Conservation (phyloP, 495 filamentous ascomycete species). For the Penicillium egyptiacum region DNA sequence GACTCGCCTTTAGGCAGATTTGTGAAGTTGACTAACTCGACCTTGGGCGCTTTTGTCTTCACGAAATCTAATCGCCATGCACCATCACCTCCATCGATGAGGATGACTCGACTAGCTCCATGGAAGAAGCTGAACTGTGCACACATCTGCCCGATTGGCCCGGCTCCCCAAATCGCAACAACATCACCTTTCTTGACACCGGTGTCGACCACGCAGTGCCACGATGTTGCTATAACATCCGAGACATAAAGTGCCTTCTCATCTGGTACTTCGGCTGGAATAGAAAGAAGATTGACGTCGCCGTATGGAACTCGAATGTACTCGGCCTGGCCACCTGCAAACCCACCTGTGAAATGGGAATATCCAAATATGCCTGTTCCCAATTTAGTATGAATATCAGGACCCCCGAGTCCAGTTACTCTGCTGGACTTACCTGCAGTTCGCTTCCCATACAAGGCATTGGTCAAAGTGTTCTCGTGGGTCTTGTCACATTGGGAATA, state of each 20-base stretch:
- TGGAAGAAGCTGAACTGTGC: conserved; percentile 69
- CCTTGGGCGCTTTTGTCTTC: conserved; percentile 59
- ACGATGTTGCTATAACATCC: conserved; percentile 76
- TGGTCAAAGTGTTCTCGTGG: conserved; percentile 66
- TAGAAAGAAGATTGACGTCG: conserved; percentile 77
- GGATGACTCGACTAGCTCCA: conserved; percentile 73
- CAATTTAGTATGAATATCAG: background rate
- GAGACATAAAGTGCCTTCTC: conserved; percentile 84
- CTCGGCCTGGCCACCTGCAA: conserved; percentile 87
- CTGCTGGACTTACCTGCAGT: conserved; percentile 78
- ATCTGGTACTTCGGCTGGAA: conserved; percentile 80
- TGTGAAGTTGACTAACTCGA: conserved; percentile 60
- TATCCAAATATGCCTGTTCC: conserved; percentile 51
- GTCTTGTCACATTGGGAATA: conserved; percentile 78
- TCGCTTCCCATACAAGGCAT: conserved; percentile 69
- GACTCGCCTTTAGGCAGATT: conserved; percentile 53
- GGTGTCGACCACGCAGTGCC: conserved; percentile 81
- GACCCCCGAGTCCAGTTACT: too few species aligned
- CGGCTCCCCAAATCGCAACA: conserved; percentile 61
- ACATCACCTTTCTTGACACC: conserved; percentile 73
- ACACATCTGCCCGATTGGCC: conserved; percentile 72
- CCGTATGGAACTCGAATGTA: conserved; percentile 80
- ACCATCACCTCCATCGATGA: conserved; percentile 69
- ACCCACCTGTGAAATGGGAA: conserved; percentile 76
- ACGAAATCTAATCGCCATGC: conserved; percentile 68